These are phyloP conservation scores for Coniochaeta sp. DNA, from an alignment of 2,329 filamentous ascomycete genomes.

Conservation along the genomic window DNA sequence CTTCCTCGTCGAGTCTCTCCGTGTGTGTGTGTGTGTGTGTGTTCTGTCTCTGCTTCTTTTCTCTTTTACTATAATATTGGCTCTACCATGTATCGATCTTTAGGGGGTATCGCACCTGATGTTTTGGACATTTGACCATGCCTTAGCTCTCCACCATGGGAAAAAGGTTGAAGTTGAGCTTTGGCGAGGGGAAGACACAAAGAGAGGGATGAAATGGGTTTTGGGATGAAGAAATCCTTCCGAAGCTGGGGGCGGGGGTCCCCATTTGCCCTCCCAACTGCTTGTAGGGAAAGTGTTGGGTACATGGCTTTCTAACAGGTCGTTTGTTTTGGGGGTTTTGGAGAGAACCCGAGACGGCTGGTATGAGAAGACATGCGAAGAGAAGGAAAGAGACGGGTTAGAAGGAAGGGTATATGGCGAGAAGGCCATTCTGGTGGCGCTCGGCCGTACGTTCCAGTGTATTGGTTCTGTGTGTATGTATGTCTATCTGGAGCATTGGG, in stretches of 20 bases:
- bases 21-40: no score
- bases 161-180: no score
- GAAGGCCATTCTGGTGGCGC: not conserved
- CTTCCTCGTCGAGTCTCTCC: not conserved
- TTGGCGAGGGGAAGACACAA: no score
- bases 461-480: not conserved
- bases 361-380: not conserved
- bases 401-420: not conserved
- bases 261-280: no score
- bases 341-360: not conserved
- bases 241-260: no score
- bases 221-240: no score
- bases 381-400: not conserved
- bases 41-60: not conserved
- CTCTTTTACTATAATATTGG: not conserved
- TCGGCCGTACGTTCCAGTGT: not conserved
- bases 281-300: not conserved
- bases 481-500: not conserved
- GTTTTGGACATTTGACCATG: not conserved
- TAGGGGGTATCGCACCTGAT: not conserved
- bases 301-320: not conserved
- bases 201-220: no score
- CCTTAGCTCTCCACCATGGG: no score
- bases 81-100: not conserved
- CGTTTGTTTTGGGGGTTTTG: not conserved